Evolutionary conservation across 2,329 filamentous ascomycete genomes (phyloP), one percentile per base, ranked within the genome.

Genomic region (Lachnellula subtilissima): DNA sequence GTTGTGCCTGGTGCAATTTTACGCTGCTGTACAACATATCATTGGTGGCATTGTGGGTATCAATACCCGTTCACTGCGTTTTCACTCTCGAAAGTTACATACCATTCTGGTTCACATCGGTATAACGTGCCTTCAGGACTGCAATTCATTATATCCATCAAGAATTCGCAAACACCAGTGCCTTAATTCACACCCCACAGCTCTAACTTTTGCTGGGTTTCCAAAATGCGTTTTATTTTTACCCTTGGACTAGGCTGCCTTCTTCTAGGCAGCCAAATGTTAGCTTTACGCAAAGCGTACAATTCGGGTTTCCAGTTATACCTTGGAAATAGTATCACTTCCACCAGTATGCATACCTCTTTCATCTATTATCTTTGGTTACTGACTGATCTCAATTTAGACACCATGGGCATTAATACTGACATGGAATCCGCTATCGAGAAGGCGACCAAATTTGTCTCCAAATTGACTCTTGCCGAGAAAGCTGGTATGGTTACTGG

Each of bases 371-470:
- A 7, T 40, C 15, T 17, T n/a, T 40, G 3, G 8, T n/a, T 17
- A 40, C 8, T 15, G n/a, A 17, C 37, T 40, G 12, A 40, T 8
- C 14, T 12, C 17, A 17, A 7, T 4, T 40, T 1, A 40, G 37
- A 40, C 4, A 15, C 37, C 8, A 40, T 17, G 15, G 9, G n/a
- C 37, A n/a, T 17, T 8, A 40, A 40, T 15, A 2, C 5, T 17
- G 28, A 52, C 25, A 79, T 32, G 28, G 9, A 32, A 32, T 32
- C 80, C 15, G 87, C 86, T 64, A 90, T 89, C 64, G 72, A 72
- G 50, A 89, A 87, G 65, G 88, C 88, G 1, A 78, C 83, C 53
- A 70, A 75, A 2, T 70, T 91, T 19, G 87, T 91, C n/a, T 80
- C 82, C 52, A 79, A 82, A 50, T 42, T 63, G 6, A 61, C 17